phyloP scores from a whole-genome alignment of 352 stramenopile genomes.

The Phytophthora megakarya region DNA sequence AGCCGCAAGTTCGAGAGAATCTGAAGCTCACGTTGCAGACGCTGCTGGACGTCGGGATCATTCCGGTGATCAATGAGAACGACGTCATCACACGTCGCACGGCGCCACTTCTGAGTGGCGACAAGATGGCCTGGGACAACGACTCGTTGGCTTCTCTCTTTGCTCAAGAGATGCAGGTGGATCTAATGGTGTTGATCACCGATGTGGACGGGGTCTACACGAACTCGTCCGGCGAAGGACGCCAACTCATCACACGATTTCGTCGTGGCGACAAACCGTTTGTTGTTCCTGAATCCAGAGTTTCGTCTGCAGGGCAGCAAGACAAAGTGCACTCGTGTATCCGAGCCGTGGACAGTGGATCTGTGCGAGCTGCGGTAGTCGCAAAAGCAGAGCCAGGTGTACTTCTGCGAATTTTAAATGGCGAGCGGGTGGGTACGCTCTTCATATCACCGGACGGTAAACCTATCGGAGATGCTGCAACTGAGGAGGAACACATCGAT shows the following conservation, averaged over 20 bases:
- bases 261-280: slow-evolving; percentile 45
- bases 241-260: slow-evolving; percentile 53
- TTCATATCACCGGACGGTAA: slow-evolving; percentile 38
- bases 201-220: slow-evolving; percentile 67
- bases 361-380: slow-evolving; percentile 62
- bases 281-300: slow-evolving; percentile 32
- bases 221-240: slow-evolving; percentile 8
- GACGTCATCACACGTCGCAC: slow-evolving; percentile 74
- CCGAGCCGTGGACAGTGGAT: slow-evolving; percentile 65
- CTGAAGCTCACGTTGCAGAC: slow-evolving; percentile 63
- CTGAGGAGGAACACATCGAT: slow-evolving; percentile 63
- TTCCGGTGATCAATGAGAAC: slow-evolving; percentile 85
- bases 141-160: slow-evolving; percentile 80
- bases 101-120: slow-evolving; percentile 49
- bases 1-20: slow-evolving; percentile 60
- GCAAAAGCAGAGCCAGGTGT: slow-evolving; percentile 61
- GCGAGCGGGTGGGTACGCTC: slow-evolving; percentile 62
- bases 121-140: slow-evolving; percentile 81
- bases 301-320: slow-evolving; percentile 63
- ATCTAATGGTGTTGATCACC: slow-evolving; percentile 78
- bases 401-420: slow-evolving; percentile 60
- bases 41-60: slow-evolving; percentile 76
- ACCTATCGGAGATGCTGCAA: slow-evolving; percentile 9
- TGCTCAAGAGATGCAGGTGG: slow-evolving; percentile 66
- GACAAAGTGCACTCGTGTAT: slow-evolving; percentile 46